phyloP scores from a whole-genome alignment of 2,329 filamentous ascomycete species.

The Beauveria caledonica region DNA sequence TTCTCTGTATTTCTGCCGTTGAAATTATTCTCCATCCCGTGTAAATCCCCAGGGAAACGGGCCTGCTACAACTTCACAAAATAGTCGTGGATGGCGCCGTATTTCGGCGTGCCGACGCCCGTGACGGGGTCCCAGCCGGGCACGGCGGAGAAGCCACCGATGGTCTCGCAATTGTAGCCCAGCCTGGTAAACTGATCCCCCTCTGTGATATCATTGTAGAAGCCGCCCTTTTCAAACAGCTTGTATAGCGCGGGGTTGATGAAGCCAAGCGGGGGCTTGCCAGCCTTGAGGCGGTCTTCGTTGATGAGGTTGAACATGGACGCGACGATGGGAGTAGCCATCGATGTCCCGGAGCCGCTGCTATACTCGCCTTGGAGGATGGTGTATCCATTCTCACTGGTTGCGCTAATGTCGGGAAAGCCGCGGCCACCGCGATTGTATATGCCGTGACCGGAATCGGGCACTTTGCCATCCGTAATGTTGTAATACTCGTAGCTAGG shows the following conservation, averaged over 20 bases:
- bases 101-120: neutral
- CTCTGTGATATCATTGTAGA: neutral
- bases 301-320: constrained; percentile 16
- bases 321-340: constrained; percentile 15
- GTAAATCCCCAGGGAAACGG: no score
- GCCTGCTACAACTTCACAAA: neutral
- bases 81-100: neutral
- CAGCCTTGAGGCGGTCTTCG: constrained; percentile 15
- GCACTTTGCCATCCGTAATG: constrained; percentile 16
- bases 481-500: constrained; percentile 21
- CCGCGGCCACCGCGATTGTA: constrained; percentile 21
- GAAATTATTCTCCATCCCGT: no score
- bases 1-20: no score
- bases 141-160: neutral
- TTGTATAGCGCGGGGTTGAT: constrained; percentile 12
- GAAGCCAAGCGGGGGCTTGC: constrained; percentile 32
- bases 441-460: no score
- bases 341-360: constrained; percentile 7
- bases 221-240: neutral
- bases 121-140: neutral
- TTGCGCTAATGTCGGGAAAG: constrained; percentile 31
- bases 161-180: neutral
- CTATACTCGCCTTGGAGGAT: constrained; percentile 22
- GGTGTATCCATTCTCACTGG: constrained; percentile 38
- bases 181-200: neutral